Base-by-base conservation (phyloP, 495 filamentous ascomycete species). In the Aspergillus homomorphus region DNA sequence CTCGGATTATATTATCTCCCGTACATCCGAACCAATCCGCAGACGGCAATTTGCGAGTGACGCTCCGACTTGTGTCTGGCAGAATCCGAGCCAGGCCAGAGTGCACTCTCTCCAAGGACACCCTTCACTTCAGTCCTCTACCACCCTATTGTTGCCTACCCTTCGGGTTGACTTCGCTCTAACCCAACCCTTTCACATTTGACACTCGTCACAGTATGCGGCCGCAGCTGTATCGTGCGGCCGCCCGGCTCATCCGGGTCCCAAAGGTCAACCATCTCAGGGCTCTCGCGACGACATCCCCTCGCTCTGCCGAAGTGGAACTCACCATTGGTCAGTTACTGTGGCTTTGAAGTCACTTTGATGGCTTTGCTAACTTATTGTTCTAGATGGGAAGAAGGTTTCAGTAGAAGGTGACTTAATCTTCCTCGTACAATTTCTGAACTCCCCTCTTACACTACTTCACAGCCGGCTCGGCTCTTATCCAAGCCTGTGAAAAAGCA, bases 401-500 rank as follows among this genome's bases (percentile, higher is more conserved):
- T 95, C 91, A 45, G 90, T 96, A 62, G 90, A 96, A 88, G 91
- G 91, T 96, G 84, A 65, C 23, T 52, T 41, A 71, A 38, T 42
- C 38, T 23, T 26, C 48, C 19, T 62, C 20, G 14, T 44, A 33
- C 41, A 42, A 38, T 46, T 14, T 42, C 52, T 41, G 18, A 57
- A 24, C 44, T 60, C 54, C 53, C 63, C 56, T 54, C 73, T 76
- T 59, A 74, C 64, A 58, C 56, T 54, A 42, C 59, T 51, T 55
- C 33, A 54, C 57, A 80, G 77, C 78, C 63, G 94, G 94, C 53
- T 93, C 94, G 52, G 94, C 94, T 62, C 83, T 98, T 65, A 98
- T 98, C 71, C 94, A 98, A 80, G 94, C 94, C 63, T 98, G 94
- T 80, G 94, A 98, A 77, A 96, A 98, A 77, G 94, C 94, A 57